These are phyloP conservation scores for Gossypium arboreum DNA, from an alignment of 345 rosid genomes.

Conservation along the genomic window DNA sequence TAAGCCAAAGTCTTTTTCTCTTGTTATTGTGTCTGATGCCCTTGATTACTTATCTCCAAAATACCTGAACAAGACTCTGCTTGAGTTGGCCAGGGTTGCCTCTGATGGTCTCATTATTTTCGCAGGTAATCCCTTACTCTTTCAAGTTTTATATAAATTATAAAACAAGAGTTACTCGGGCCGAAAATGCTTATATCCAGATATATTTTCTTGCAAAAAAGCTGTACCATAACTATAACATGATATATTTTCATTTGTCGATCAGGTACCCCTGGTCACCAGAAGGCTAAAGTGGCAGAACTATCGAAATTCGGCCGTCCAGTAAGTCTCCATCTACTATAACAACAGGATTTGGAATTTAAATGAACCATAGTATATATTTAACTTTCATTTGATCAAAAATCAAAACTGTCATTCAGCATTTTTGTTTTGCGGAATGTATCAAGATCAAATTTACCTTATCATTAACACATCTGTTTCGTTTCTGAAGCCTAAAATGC, in stretches of 20 bases:
- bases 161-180: background rate
- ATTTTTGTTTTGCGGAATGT: background rate
- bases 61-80: conserved; percentile 87
- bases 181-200: background rate
- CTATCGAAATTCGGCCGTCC: conserved; percentile 88
- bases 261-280: conserved; percentile 78
- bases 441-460: background rate
- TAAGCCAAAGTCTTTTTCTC: conserved; percentile 85
- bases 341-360: background rate
- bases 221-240: no score
- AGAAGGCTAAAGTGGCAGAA: conserved; percentile 76
- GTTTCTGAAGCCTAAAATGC: conserved; percentile 55
- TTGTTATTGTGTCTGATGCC: conserved; percentile 87
- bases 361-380: background rate
- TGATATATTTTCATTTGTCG: background rate
- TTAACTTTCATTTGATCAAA: background rate
- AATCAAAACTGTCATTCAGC: background rate
- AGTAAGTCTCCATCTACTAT: conserved; percentile 42
- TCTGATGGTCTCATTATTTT: conserved; percentile 70
- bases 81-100: conserved; percentile 87
- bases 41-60: conserved; percentile 90
- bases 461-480: background rate
- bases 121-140: conserved; percentile 47
- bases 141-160: background rate
- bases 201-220: background rate